Conservation (phyloP, 139 green algal genomes). For the Nannochloris sp. region DNA sequence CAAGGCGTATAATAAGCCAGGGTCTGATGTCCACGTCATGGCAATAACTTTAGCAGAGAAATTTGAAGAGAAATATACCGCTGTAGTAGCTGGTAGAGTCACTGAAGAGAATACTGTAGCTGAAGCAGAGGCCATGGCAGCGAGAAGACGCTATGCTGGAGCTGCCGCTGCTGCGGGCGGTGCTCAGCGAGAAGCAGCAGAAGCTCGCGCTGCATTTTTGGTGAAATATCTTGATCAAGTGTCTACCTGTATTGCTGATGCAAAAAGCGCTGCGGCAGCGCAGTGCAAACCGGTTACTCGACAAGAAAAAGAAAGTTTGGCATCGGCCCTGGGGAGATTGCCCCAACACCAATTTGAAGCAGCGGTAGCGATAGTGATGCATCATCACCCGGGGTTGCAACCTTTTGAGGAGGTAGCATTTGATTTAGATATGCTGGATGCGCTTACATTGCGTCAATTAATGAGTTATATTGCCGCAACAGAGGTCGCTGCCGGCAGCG, state of each 20-base stretch:
- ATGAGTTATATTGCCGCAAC: background rate
- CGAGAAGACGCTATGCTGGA: background rate
- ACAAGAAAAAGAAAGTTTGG: constrained; percentile 32
- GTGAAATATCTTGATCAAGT: constrained; percentile 36
- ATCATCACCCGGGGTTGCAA: constrained; percentile 34
- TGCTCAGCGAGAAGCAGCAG: constrained; percentile 3
- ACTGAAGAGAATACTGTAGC: constrained; percentile 32
- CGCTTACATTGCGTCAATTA: constrained; percentile 48
- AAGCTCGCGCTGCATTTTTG: constrained; percentile 24
- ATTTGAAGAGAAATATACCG: constrained; percentile 57
- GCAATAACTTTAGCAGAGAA: constrained; percentile 50
- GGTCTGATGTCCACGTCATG: constrained; percentile 78
- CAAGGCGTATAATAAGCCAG: constrained; percentile 69
- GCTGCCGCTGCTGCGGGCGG: background rate
- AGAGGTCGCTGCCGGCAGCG: background rate
- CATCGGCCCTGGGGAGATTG: constrained; percentile 16
- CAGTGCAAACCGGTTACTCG: constrained; percentile 30
- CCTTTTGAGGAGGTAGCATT: constrained; percentile 41
- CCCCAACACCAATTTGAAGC: constrained; percentile 39
- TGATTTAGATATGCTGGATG: constrained; percentile 44
- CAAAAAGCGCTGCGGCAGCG: constrained; percentile 36
- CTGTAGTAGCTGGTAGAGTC: constrained; percentile 25
- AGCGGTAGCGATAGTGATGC: constrained; percentile 40
- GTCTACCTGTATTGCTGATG: constrained; percentile 25
- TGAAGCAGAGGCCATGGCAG: constrained; percentile 14